These are phyloP conservation scores for Cryptosporidium xiaoi DNA, from an alignment of 169 alveolate genomes.

Conservation along the genomic window DNA sequence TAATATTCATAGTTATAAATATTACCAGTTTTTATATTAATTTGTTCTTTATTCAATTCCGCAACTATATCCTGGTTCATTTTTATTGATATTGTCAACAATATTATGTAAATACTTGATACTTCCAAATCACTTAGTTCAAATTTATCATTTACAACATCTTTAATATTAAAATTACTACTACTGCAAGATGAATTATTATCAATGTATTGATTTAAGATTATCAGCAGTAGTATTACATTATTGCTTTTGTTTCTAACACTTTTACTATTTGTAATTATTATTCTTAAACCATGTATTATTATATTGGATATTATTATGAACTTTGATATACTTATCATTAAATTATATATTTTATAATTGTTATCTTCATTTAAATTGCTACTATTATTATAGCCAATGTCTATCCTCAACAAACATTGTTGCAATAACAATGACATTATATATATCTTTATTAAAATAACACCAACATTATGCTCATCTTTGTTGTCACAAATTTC, in stretches of 20 bases:
- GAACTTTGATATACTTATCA: conserved; percentile 14
- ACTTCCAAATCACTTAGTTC: neutral
- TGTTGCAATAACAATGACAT: conserved; percentile 1
- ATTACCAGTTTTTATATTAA: neutral
- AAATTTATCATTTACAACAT: neutral
- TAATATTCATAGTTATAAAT: neutral
- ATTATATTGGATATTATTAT: neutral
- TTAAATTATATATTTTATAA: neutral
- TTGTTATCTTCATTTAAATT: neutral
- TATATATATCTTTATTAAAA: conserved; percentile 12
- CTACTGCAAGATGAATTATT: neutral
- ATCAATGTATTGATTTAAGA: neutral
- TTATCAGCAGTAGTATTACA: conserved; percentile 1
- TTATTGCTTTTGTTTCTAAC: neutral
- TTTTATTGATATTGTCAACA: conserved; percentile 7
- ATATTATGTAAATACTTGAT: conserved; percentile 1
- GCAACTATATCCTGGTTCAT: conserved; percentile 23
- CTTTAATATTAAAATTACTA: neutral
- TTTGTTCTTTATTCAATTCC: neutral
- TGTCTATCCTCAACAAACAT: neutral
- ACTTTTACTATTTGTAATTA: neutral
- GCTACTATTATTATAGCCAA: neutral
- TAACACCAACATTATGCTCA: neutral
- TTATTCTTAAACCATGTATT: neutral
- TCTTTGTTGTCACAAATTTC: neutral